Base-by-base conservation (phyloP, 1,284 basidiomycete species). In the Cutaneotrichosporon sp. region DNA sequence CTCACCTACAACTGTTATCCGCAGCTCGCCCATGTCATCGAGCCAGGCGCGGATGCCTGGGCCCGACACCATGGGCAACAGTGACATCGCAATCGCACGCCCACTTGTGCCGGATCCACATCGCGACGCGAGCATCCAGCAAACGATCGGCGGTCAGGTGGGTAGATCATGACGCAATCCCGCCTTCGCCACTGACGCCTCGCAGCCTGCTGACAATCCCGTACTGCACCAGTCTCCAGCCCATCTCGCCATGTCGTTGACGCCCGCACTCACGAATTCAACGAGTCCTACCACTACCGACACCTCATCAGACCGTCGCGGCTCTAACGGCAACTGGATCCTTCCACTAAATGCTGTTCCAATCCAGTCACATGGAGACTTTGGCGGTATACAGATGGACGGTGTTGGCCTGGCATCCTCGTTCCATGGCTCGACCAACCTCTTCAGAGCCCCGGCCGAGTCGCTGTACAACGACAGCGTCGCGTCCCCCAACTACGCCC, bases 231-330 rank as follows among this genome's bases (percentile, higher is more conserved):
- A 61, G 55, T 64, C 67, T 5, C 57, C 62, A 2, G 61, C 38
- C 6, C 32, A 16, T 11, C 30, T 58, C 8, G 62, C 56, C 21
- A 50, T 73, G 10, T 69, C 70, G 1, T 60, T 71, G 8, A 78
- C 76, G 0, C 75, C 78, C 0, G 70, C 75, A 1, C 60, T 80
- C 36, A 74, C 73, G 34, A 67, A 70, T 46, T 67, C 74, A 4
- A 73, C 72, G 16, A 76, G 73, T 59, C 74, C 76, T 0, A 70
- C 70, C 0, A 64, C 66, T 14, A 70, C 72, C 1, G 63, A 64
- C 6, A 38, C 55, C 14, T 47, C 52, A 5, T 36, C 60, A 3
- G 64, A 60, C n/a, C 64, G 61, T 13, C 60, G 60, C 13, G 51
- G 50, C 22, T 62, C 60, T 40, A 51, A 14, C 18, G 50, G 52